These are phyloP conservation scores for Aspergillus melleus DNA, from an alignment of 2,329 filamentous ascomycete species.

Conservation along the genomic window DNA sequence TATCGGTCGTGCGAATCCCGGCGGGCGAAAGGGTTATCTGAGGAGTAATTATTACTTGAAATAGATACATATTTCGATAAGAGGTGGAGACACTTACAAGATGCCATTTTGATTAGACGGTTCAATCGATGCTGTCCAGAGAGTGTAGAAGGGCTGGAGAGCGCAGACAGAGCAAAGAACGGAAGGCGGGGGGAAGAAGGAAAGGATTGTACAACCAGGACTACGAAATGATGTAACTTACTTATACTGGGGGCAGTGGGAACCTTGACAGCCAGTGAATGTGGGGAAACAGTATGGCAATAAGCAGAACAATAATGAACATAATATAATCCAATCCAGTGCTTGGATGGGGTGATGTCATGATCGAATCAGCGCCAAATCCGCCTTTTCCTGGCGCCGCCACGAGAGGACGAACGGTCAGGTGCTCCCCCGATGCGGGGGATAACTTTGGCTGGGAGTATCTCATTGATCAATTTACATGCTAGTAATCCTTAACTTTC, in stretches of 20 bases:
- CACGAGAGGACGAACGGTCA: too few species aligned
- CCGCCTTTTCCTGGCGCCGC: background rate
- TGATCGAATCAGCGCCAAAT: background rate
- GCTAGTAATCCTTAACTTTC: too few species aligned
- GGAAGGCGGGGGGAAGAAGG: background rate
- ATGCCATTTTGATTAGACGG: background rate
- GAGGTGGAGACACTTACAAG: slow-evolving; percentile 12
- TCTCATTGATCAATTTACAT: too few species aligned
- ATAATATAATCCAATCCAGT: too few species aligned
- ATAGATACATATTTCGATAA: background rate
- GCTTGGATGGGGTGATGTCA: background rate
- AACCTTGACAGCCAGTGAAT: background rate
- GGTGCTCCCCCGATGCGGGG: too few species aligned
- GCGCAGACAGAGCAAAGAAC: background rate
- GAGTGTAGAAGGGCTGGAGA: background rate
- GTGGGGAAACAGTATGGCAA: background rate
- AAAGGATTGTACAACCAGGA: background rate
- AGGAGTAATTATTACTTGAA: background rate
- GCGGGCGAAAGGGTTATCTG: slow-evolving; percentile 69
- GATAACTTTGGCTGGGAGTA: too few species aligned
- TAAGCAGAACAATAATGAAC: too few species aligned
- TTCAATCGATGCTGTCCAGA: background rate
- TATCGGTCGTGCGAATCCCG: slow-evolving; percentile 64
- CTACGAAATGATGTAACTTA: background rate
- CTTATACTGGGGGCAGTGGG: background rate